Evolutionary conservation across 352 stramenopile species (phyloP).

Genomic region (Phytophthora macrochlamydospora): DNA sequence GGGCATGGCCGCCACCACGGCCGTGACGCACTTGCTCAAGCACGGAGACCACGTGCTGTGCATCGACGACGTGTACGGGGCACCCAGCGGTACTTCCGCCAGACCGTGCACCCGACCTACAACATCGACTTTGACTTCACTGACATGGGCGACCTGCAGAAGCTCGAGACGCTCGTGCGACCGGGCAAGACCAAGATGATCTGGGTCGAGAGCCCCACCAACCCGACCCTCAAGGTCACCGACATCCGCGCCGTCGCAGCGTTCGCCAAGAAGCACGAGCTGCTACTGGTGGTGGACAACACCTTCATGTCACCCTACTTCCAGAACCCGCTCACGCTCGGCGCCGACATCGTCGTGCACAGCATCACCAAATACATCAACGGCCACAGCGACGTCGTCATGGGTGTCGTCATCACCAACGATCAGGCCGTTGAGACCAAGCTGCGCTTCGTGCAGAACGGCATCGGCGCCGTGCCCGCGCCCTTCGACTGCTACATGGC

Average conservation of each 20-base stretch:
- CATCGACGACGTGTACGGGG: conserved; percentile 96
- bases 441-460: conserved; percentile 93
- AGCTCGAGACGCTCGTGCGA: conserved; percentile 81
- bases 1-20: conserved; percentile 91
- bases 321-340: conserved; percentile 91
- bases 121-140: conserved; percentile 95
- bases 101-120: conserved; percentile 91
- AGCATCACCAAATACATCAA: conserved; percentile 97
- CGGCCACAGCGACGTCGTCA: conserved; percentile 94
- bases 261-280: conserved; percentile 88
- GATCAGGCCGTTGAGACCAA: conserved; percentile 93
- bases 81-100: conserved; percentile 94
- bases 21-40: conserved; percentile 88
- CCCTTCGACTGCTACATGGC: conserved; percentile 95
- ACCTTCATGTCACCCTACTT: conserved; percentile 96
- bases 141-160: conserved; percentile 89
- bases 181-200: conserved; percentile 93
- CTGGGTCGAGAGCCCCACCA: conserved; percentile 94
- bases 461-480: conserved; percentile 91
- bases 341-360: conserved; percentile 93
- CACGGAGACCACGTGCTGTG: conserved; percentile 95
- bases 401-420: conserved; percentile 92
- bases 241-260: conserved; percentile 92
- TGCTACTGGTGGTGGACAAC: conserved; percentile 94
- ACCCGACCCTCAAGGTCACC: conserved; percentile 95